These are phyloP conservation scores for Penicillium sclerotigenum DNA, from an alignment of 2,329 filamentous ascomycete species.

Conservation along the genomic window DNA sequence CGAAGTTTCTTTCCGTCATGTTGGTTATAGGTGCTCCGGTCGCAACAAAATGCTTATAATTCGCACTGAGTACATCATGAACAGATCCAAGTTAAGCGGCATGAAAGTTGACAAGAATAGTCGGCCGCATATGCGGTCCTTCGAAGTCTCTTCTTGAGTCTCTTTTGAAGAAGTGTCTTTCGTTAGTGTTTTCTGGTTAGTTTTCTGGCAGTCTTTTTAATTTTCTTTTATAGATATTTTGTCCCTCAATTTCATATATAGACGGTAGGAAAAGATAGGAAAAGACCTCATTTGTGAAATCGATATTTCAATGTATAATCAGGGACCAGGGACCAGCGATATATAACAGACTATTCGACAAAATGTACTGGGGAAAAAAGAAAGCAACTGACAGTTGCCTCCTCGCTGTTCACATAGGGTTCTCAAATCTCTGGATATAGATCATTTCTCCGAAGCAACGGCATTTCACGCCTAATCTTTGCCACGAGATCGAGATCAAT, in stretches of 20 bases:
- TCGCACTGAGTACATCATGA: neutral
- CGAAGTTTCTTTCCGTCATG: conserved; percentile 19
- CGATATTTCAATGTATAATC: neutral
- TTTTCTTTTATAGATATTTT: neutral
- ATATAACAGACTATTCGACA: neutral
- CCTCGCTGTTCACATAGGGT: neutral
- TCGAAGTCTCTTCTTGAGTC: no score
- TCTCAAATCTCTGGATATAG: conserved; percentile 44
- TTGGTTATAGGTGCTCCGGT: conserved; percentile 18
- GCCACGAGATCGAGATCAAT: conserved; percentile 53
- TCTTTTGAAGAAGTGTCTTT: no score
- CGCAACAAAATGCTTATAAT: conserved; percentile 14
- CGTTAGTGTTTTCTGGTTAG: neutral
- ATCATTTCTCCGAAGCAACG: conserved; percentile 55
- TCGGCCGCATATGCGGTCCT: neutral
- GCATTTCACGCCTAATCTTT: conserved; percentile 56
- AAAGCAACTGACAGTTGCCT: neutral
- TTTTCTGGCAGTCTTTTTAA: neutral
- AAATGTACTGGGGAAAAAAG: no score
- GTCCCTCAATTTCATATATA: neutral
- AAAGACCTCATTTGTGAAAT: neutral
- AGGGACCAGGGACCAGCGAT: neutral
- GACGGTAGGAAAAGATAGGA: neutral
- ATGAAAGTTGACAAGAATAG: neutral
- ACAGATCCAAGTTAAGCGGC: neutral